These are phyloP conservation scores for Psidium guajava DNA, from an alignment of 345 rosid genomes.

Conservation along the genomic window DNA sequence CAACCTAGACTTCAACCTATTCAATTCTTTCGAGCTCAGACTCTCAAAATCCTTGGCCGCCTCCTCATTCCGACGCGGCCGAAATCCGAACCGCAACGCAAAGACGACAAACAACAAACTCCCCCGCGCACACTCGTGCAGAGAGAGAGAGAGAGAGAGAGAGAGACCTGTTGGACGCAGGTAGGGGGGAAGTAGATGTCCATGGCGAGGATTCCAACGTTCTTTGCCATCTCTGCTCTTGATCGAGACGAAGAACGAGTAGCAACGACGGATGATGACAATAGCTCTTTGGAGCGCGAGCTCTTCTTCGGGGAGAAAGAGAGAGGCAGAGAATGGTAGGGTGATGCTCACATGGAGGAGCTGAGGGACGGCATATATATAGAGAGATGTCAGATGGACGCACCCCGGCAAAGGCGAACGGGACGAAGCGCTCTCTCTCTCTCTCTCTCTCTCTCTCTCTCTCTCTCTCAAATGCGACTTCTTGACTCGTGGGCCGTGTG, in stretches of 20 bases:
- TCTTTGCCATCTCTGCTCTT: constrained; percentile 55
- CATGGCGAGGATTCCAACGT: constrained; percentile 93
- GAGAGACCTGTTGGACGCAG: constrained; percentile 78
- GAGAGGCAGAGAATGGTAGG: neutral
- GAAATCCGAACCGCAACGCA: neutral
- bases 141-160: neutral
- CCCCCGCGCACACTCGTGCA: neutral
- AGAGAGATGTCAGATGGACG: neutral
- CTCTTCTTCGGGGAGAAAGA: neutral
- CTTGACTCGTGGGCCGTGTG: neutral
- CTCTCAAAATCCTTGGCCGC: neutral
- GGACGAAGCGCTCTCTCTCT: neutral
- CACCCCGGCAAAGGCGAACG: neutral
- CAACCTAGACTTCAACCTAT: neutral
- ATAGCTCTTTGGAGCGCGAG: neutral
- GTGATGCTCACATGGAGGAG: neutral
- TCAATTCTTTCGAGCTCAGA: neutral
- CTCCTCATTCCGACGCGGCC: neutral
- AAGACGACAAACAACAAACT: neutral
- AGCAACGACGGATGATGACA: neutral
- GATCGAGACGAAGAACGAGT: neutral
- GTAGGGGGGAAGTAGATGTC: constrained; percentile 98
- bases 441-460: neutral
- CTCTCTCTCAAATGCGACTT: neutral
- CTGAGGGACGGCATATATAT: neutral